Conservation (phyloP, 495 filamentous ascomycete genomes). For the Trichoderma asperelloides region DNA sequence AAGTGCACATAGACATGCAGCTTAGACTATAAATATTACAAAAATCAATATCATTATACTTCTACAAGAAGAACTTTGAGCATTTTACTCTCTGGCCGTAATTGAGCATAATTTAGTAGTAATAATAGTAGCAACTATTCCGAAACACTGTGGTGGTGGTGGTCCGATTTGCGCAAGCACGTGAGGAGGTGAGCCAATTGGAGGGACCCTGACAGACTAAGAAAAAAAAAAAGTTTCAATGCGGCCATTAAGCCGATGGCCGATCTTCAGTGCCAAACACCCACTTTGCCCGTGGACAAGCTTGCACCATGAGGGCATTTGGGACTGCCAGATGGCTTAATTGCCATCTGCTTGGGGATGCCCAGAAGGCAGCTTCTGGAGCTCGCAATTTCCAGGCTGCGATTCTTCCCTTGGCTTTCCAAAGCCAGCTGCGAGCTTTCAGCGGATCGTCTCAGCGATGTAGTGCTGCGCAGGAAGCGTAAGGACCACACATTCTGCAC, state of each 20-base stretch:
- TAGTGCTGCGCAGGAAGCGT: constrained; percentile 30
- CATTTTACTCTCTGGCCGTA: too few species aligned
- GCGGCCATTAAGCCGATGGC: neutral
- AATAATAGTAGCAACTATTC: neutral
- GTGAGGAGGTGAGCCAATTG: constrained; percentile 1
- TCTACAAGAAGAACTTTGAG: neutral
- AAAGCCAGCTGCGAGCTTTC: constrained; percentile 20
- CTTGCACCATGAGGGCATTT: constrained; percentile 10
- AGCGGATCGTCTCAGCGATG: constrained; percentile 17
- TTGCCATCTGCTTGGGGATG: constrained; percentile 8
- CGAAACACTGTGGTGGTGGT: neutral
- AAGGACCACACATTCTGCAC: constrained; percentile 10
- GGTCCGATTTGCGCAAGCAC: neutral
- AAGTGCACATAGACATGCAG: neutral
- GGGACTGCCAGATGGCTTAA: constrained; percentile 11
- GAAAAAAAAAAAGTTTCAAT: constrained; percentile 11
- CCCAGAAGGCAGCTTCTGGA: constrained; percentile 25
- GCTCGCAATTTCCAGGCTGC: constrained; percentile 19
- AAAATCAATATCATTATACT: neutral
- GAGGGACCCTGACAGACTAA: constrained; percentile 7
- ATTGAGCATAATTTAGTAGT: too few species aligned
- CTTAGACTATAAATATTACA: neutral
- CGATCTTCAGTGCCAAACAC: neutral
- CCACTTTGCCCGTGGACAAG: constrained; percentile 8
- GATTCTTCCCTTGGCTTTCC: neutral